Evolutionary conservation across 768 basidiomycete species (phyloP), one percentile per base, ranked within the genome.

Genomic region (Pleurotus tuber-regium): DNA sequence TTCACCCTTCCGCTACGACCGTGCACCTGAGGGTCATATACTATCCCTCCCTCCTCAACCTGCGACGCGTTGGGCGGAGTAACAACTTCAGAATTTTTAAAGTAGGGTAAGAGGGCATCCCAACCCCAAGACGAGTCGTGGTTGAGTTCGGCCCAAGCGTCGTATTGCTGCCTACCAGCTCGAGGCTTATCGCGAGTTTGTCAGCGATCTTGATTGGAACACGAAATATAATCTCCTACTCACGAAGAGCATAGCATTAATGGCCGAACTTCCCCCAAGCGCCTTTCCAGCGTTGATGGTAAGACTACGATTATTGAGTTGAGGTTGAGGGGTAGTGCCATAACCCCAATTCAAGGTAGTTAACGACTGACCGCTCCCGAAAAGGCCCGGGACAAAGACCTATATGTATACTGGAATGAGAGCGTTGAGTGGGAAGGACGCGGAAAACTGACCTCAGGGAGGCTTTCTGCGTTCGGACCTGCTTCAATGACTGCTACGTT

Each of bases 221-320:
- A 39, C 31, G 49, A 12, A 4, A 28, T n/a, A n/a, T n/a, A n/a
- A n/a, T n/a, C n/a, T n/a, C n/a, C 16, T 29, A 55, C 66, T 16
- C 33, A 68, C 68, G 46, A 66, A 65, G 6, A 70, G 66, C 68
- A 70, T 70, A 51, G 63, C 64, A 65, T 87, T 87, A 52, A 84
- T 74, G 5, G 82, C 76, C 6, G 80, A 77, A 7, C 76, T 77
- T 1, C 84, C 83, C 43, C 84, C 83, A 21, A 87, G 70, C 12
- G 77, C 76, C 59, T 81, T 83, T 2, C 68, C 68, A 1, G 68
- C 68, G 29, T 59, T 59, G 10, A 70, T 57, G 1, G 67, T 56
- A 16, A 79, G 53, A 4, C 54, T 59, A 12, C 78, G 68, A 53
- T 73, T 70, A 41, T 63, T 63, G 6, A 75, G 65, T 39, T 73